Base-by-base conservation (phyloP, 1,284 basidiomycete species). In the Sanghuangporus sanghuang region DNA sequence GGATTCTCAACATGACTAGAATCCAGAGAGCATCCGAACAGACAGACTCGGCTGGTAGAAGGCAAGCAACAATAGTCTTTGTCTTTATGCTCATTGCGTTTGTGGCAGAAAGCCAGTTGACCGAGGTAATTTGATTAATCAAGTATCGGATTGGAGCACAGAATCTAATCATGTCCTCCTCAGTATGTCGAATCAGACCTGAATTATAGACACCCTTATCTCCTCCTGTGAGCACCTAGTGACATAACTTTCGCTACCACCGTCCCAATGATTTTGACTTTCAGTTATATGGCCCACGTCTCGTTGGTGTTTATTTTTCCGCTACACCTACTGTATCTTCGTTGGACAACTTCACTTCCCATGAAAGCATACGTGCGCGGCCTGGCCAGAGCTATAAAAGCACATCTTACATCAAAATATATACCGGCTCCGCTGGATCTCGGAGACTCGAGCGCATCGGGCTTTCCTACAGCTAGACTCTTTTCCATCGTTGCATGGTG, bases 121-220 rank as follows among this genome's bases (percentile, higher is more conserved):
- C 89, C 0, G 89, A 91, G 77, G 90, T 89, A 68, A 40, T 32
- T 62, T 61, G 52, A 32, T 59, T 40, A 5, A 53, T 52, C 32
- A 18, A 39, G 53, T 53, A 12, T 21, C n/a, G n/a, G 38, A 9
- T 18, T 38, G 46, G 21, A n/a, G 23, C 36, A 36, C 12, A 63
- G 16, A 14, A 16, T 59, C 21, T 56, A 36, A 56, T 39, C 9
- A n/a, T 32, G 52, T 32, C 35, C 48, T 54, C 40, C 65, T 18
- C 70, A 91, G 87, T 89, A 92, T 76, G 84, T 93, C 12, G 90
- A 93, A 75, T 85, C 85, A 1, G 81, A 76, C 1, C 76, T 91
- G 35, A 81, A 77, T 35, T 94, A 86, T 76, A 78, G 83, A 57
- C 87, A 92, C 60, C 89, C 92, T 1, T 93, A 85, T 77, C 85